Conservation (phyloP, 2,329 filamentous ascomycete species). For the Calcarisporium arbuscula region DNA sequence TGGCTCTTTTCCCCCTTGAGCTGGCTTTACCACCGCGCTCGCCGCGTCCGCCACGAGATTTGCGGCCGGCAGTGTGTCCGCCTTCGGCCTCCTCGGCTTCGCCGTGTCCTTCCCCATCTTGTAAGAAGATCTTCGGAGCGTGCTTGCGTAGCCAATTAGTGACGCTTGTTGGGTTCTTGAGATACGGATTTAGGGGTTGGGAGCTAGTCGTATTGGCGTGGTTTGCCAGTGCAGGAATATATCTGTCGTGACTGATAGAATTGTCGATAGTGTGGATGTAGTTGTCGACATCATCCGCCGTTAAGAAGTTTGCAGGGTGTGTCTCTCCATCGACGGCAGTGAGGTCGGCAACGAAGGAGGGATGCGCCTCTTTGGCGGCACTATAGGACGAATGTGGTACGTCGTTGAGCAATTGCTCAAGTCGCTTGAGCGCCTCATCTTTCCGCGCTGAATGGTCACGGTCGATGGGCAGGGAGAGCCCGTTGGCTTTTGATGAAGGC, state of each 20-base stretch:
- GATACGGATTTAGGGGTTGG: slow-evolving; percentile 31
- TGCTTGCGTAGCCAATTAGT: slow-evolving; percentile 92
- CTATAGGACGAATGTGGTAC: slow-evolving; percentile 46
- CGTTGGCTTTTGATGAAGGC: slow-evolving; percentile 34
- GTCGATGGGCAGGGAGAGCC: slow-evolving; percentile 24
- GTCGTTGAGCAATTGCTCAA: slow-evolving; percentile 43
- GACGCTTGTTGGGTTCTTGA: slow-evolving; percentile 77
- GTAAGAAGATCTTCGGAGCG: slow-evolving; percentile 76
- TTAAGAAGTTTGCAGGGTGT: slow-evolving; percentile 60
- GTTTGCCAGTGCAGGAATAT: slow-evolving; percentile 46
- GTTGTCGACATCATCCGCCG: slow-evolving; percentile 65
- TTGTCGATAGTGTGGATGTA: slow-evolving; percentile 62
- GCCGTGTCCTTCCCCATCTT: slow-evolving; percentile 50
- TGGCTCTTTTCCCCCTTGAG: slow-evolving; percentile 30
- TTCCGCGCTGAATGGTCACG: slow-evolving; percentile 31
- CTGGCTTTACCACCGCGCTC: slow-evolving; percentile 33
- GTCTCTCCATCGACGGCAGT: slow-evolving; percentile 43
- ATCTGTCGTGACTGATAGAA: slow-evolving; percentile 36
- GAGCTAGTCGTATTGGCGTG: slow-evolving; percentile 31
- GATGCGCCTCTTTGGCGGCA: slow-evolving; percentile 56
- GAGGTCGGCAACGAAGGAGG: slow-evolving; percentile 47
- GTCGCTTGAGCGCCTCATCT: slow-evolving; percentile 38
- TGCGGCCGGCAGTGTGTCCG: slow-evolving; percentile 23
- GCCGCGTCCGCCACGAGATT: slow-evolving; percentile 26
- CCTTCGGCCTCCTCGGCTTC: slow-evolving; percentile 33